A percentile compares a stretch with the other conserved stretches of the same genome.
These are phyloP conservation scores for Boletus semigastroideus DNA, from an alignment of 1,284 basidiomycete genomes.

Conservation along the genomic window DNA sequence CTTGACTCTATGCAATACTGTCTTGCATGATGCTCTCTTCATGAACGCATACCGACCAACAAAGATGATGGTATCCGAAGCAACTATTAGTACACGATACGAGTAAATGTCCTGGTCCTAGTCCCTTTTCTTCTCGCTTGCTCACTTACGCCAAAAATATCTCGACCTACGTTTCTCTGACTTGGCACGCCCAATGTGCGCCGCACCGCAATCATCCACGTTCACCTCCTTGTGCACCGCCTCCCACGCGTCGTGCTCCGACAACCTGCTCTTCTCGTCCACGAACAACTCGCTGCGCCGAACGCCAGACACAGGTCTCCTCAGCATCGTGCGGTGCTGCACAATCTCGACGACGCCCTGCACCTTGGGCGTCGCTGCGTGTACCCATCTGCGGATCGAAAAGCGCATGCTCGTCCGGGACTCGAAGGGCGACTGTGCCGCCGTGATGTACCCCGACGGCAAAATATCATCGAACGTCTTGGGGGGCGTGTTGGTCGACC, in stretches of 20 bases:
- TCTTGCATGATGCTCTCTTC: not conserved
- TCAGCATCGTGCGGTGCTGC: slow-evolving; percentile 19
- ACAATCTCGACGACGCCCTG: slow-evolving; percentile 33
- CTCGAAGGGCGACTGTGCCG: slow-evolving; percentile 17
- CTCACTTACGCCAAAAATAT: slow-evolving; percentile 15
- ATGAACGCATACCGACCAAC: not conserved
- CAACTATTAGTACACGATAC: not conserved
- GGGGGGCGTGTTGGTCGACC: slow-evolving; percentile 15
- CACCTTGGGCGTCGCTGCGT: slow-evolving; percentile 39
- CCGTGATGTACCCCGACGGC: slow-evolving; percentile 43
- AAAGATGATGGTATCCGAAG: slow-evolving; percentile 5
- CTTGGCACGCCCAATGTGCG: slow-evolving; percentile 21
- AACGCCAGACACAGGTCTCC: slow-evolving; percentile 2
- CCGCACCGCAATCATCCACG: not conserved
- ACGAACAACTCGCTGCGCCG: slow-evolving; percentile 13
- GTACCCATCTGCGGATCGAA: slow-evolving; percentile 28
- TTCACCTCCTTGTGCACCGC: slow-evolving; percentile 13
- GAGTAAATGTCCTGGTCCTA: no score
- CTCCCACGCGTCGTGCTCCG: slow-evolving; percentile 23
- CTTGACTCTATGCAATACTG: not conserved
- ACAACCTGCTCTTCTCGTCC: slow-evolving; percentile 23
- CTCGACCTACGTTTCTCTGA: slow-evolving; percentile 27
- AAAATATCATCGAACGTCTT: slow-evolving; percentile 49
- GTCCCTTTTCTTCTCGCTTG: no score
- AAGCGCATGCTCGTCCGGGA: slow-evolving; percentile 3